Percentiles rank a stretch among this genome's conserved stretches.
These are phyloP conservation scores for Malassezia restricta DNA, from an alignment of 1,284 basidiomycete genomes.

Conservation along the genomic window DNA sequence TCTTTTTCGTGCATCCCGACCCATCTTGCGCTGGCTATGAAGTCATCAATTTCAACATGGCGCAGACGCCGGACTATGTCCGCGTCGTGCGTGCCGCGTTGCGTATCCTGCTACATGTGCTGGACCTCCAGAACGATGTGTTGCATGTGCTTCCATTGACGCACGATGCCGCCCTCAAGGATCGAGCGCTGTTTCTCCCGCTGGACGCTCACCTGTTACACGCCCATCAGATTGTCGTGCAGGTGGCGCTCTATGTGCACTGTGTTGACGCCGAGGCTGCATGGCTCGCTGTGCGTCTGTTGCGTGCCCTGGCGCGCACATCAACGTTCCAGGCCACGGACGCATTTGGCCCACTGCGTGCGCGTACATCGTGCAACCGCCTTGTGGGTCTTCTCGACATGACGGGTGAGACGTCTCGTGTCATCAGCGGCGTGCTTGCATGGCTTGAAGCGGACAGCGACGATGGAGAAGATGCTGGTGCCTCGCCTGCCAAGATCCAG, in stretches of 20 bases:
- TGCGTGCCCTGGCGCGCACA: slow-evolving; percentile 56
- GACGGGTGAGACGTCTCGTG: slow-evolving; percentile 71
- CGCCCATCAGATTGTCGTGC: slow-evolving; percentile 61
- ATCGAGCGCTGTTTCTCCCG: slow-evolving; percentile 54
- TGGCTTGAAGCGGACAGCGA: slow-evolving; percentile 52
- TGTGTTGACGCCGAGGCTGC: slow-evolving; percentile 64
- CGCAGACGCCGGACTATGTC: slow-evolving; percentile 56
- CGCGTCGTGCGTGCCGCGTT: slow-evolving; percentile 67
- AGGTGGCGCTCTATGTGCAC: slow-evolving; percentile 68
- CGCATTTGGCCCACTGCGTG: slow-evolving; percentile 50
- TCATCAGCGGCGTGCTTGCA: slow-evolving; percentile 64
- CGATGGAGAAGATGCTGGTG: slow-evolving; percentile 30
- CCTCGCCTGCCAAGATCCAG: slow-evolving; percentile 57
- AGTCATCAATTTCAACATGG: slow-evolving; percentile 58
- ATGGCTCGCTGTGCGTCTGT: slow-evolving; percentile 66
- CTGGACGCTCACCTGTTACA: slow-evolving; percentile 59
- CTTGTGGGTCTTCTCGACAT: slow-evolving; percentile 69
- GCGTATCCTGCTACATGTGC: slow-evolving; percentile 65
- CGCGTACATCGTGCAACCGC: slow-evolving; percentile 49
- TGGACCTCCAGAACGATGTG: slow-evolving; percentile 79
- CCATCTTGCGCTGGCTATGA: slow-evolving; percentile 34
- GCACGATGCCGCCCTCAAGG: slow-evolving; percentile 48
- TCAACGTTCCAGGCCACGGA: slow-evolving; percentile 52
- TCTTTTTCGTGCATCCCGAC: slow-evolving; percentile 56
- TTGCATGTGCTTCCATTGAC: slow-evolving; percentile 74